Evolutionary conservation across 371 early-diverging fungal genomes (phyloP).

Genomic region (Neoconidiobolus thromboides): DNA sequence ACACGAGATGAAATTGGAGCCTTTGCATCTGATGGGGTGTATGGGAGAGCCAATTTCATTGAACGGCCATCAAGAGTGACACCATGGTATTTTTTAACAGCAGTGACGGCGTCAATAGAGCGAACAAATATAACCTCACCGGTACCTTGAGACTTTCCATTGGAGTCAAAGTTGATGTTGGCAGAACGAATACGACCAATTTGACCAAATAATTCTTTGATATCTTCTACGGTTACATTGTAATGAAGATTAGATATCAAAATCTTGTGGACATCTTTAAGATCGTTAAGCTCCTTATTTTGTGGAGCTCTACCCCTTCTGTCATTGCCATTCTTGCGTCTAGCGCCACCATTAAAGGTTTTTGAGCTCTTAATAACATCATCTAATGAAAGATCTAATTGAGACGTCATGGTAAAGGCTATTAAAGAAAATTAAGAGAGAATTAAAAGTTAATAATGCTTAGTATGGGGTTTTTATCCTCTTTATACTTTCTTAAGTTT

Average conservation of each 20-base stretch:
- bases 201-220: constrained; percentile 25
- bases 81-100: constrained; percentile 41
- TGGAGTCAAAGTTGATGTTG: constrained; percentile 38
- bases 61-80: constrained; percentile 47
- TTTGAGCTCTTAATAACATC: constrained; percentile 29
- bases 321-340: constrained; percentile 23
- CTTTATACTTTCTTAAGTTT: too few species aligned
- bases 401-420: constrained; percentile 6
- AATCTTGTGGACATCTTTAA: constrained; percentile 26
- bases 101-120: constrained; percentile 28
- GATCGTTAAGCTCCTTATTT: constrained; percentile 10
- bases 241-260: constrained; percentile 51
- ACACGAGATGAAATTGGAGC: neutral
- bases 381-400: constrained; percentile 47
- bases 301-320: constrained; percentile 12
- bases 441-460: too few species aligned
- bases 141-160: constrained; percentile 48
- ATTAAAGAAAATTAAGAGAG: too few species aligned
- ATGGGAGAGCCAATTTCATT: constrained; percentile 51
- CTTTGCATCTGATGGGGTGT: constrained; percentile 16
- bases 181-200: constrained; percentile 43
- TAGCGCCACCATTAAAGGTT: constrained; percentile 11
- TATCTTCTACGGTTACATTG: constrained; percentile 44
- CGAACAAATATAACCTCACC: constrained; percentile 42
- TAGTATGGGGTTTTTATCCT: too few species aligned